Base-by-base conservation (phyloP, 352 stramenopile species). In the Globisporangium yorkense region DNA sequence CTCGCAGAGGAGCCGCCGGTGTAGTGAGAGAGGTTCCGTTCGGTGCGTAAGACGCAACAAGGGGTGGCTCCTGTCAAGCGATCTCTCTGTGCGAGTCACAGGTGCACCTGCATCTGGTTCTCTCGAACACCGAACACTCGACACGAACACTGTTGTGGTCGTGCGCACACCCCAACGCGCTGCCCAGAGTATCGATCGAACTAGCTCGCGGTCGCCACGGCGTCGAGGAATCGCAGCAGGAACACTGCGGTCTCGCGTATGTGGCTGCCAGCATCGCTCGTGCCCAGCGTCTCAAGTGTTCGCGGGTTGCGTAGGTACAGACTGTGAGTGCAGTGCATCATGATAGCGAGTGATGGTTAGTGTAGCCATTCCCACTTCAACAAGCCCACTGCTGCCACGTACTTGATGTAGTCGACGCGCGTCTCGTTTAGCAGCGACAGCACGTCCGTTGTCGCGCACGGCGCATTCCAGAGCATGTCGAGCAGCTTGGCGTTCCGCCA, bases 1-100 rank as follows among this genome's bases (percentile, higher is more conserved):
- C 83, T 97, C 5, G 75, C 84, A 6, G 80, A 96, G 57, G 84
- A 92, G 51, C 77, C 81, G 18, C 66, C 66, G 21, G 53, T 68
- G 13, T 62, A 60, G 45, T 0, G 12, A 40, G 15, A 0, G 12
- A 41, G 21, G 31, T 9, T 40, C 10, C 8, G 8, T 15, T 4
- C 8, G 35, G 12, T 5, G 10, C 8, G 8, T 13, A 15, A 12
- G 35, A 40, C 12, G 2, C 35, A 40, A 15, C 35, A 40, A 40
- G 3, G 35, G 35, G 12, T 40, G 35, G 12, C 12, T 4, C 35
- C 12, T 40, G 35, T 3, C 35, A 13, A 16, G 35, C 35, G 12
- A 13, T 40, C 35, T 40, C 0, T 40, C 12, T 16, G 8, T 40
- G 33, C 2, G 33, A 6, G 6, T 37, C 33, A 37, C 27, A 13